Conservation (phyloP, 106 monocot species). For the Chionographis japonica region DNA sequence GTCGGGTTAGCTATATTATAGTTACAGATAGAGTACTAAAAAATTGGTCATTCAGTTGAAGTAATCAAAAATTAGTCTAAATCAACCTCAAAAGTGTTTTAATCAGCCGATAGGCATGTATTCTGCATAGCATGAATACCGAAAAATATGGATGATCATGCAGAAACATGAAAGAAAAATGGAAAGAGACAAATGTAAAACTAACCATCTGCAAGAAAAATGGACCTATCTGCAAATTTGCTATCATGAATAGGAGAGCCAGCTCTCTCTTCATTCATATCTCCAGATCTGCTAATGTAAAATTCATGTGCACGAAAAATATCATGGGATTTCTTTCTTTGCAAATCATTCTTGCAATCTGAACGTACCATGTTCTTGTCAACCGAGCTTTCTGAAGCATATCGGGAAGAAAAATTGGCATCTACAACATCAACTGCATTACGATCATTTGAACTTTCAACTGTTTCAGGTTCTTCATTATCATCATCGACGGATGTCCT, state of each 20-base stretch:
- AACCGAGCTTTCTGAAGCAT: conserved; percentile 62
- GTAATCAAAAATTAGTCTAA: too few species aligned
- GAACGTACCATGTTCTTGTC: conserved; percentile 28
- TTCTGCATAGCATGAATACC: not conserved
- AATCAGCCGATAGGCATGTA: too few species aligned
- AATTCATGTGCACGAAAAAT: conserved; percentile 4
- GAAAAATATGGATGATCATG: not conserved
- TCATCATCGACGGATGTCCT: conserved; percentile 10
- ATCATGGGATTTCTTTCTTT: conserved; percentile 8
- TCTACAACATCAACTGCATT: conserved; percentile 26
- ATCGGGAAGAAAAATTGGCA: conserved; percentile 12
- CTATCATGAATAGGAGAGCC: conserved; percentile 1
- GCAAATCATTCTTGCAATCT: conserved; percentile 1
- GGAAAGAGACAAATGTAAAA: conserved; percentile 1
- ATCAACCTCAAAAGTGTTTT: too few species aligned
- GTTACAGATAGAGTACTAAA: too few species aligned
- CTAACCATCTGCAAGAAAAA: conserved; percentile 58
- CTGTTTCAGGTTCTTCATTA: conserved; percentile 17
- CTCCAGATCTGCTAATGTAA: conserved; percentile 20
- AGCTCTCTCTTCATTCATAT: conserved; percentile 15
- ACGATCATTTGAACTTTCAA: conserved; percentile 44
- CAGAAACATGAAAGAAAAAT: conserved; percentile 2
- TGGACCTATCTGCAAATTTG: conserved; percentile 23
- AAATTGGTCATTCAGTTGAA: too few species aligned
- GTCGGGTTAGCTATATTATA: too few species aligned